Conservation (phyloP, 371 early-diverging fungal genomes). For the Dentiscutata heterogama region DNA sequence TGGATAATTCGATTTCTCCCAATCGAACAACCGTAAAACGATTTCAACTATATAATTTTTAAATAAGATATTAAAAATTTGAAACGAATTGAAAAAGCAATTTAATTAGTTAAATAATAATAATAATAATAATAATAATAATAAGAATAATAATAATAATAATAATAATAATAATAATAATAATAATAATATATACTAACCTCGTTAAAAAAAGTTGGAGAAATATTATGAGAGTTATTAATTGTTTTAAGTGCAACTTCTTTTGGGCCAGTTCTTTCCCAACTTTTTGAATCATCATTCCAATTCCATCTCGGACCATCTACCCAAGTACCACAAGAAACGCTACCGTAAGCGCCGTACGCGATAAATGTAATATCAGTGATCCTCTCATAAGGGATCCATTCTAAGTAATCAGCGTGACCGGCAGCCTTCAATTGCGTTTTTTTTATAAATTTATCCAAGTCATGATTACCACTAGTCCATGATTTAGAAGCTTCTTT, state of each 20-base stretch:
- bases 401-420: constrained; percentile 19
- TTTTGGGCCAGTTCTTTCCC: constrained; percentile 20
- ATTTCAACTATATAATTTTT: neutral
- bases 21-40: neutral
- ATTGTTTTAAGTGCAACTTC: constrained; percentile 29
- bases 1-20: neutral
- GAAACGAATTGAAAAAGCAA: neutral
- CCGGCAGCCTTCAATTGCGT: constrained; percentile 6
- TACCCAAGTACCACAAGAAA: constrained; percentile 9
- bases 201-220: constrained; percentile 13
- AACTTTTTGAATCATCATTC: neutral
- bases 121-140: neutral
- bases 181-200: neutral
- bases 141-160: no score
- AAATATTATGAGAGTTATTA: constrained; percentile 19
- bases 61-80: neutral
- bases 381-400: constrained; percentile 23
- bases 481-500: constrained; percentile 15
- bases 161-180: neutral
- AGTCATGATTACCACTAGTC: constrained; percentile 19
- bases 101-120: neutral
- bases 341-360: neutral
- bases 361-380: neutral
- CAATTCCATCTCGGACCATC: constrained; percentile 23
- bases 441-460: constrained; percentile 32